Base-by-base conservation (phyloP, 768 basidiomycete species). In the Xerocomus potaroensis region DNA sequence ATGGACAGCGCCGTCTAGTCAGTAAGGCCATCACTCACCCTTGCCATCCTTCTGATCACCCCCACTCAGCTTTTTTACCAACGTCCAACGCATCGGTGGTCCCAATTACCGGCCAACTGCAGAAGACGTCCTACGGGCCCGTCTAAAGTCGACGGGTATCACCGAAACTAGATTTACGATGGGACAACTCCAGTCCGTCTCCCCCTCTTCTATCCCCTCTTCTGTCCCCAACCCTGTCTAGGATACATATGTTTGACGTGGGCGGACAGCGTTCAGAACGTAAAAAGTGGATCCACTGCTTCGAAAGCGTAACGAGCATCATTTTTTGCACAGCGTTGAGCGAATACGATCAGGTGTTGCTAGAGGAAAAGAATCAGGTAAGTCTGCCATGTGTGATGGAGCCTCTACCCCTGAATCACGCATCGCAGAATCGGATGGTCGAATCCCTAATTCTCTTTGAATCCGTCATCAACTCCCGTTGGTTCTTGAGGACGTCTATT, bases 1-100 rank as follows among this genome's bases (percentile, higher is more conserved):
- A 95, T 94, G 91, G 94, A 96, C 62, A 88, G 81, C n/a, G 94
- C 94, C 0, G 74, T 75, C 35, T 95, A 95, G 89, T 91, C 56
- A 61, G 87, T 77, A n/a, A n/a, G n/a, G 10, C 21, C 8, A 19
- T 33, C 27, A 27, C 37, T 11, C 24, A 3, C 14, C 24, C 1
- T 33, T 41, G 9, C 6, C 0, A 24, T 39, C 19, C 18, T 41
- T 19, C 54, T 49, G 16, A 53, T 12, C 8, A 3, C 1, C 8
- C 14, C 8, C 10, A 33, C 16, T 9, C 50, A 92, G 89, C 66
- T 97, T 97, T 69, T 94, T 96, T 68, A 73, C 75, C 10, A 81
- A 91, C 43, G 84, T 92, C 9, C 68, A 80, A n/a, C 81, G 92
- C 36, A 93, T 97, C 63, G 90, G 88, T 2, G 66, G 78, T 1